Base-by-base conservation (phyloP, 768 basidiomycete genomes). In the Phaeotremella skinneri region DNA sequence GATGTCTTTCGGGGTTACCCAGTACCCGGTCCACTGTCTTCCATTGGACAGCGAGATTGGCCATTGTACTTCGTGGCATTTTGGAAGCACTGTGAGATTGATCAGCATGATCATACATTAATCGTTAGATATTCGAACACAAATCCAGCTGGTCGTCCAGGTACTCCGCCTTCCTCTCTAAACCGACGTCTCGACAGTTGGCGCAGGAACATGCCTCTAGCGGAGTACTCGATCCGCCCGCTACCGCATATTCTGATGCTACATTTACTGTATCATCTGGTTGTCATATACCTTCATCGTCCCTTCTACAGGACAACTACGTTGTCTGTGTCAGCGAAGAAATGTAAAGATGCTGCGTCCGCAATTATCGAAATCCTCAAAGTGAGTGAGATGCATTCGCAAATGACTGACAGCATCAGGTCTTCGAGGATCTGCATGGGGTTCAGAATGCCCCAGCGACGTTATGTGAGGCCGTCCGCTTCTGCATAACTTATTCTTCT, bases 391-490 rank as follows among this genome's bases (percentile, higher is more conserved):
- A n/a, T n/a, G 37, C 37, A 9, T n/a, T 39, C 11, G 49, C 7
- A 3, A 13, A 42, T 20, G 45, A 27, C 50, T 53, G 39, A 43
- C 29, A 5, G 20, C 31, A 2, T 13, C 21, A 59, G 57, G 25
- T 45, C 16, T 59, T 51, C 32, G 58, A 59, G 27, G 43, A 21
- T 14, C 23, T 37, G 2, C 58, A 59, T 45, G 58, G 58, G 7
- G 21, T 59, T 9, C 39, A 43, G 16, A 59, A 59, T 32, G 52
- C 37, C 9, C 52, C 48, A 3, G 49, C 49, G 21, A 59, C 27
- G 17, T 25, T 59, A n/a, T 52, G 58, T 59, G 45, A 59, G 58
- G 30, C 16, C 37, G 27, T 34, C 4, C 14, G n/a, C 20, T 3
- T 31, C 26, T n/a, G 7, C 32, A 20, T n/a, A n/a, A n/a, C 7